These are phyloP conservation scores for Alternaria atra DNA, from an alignment of 2,329 filamentous ascomycete species.

Conservation along the genomic window DNA sequence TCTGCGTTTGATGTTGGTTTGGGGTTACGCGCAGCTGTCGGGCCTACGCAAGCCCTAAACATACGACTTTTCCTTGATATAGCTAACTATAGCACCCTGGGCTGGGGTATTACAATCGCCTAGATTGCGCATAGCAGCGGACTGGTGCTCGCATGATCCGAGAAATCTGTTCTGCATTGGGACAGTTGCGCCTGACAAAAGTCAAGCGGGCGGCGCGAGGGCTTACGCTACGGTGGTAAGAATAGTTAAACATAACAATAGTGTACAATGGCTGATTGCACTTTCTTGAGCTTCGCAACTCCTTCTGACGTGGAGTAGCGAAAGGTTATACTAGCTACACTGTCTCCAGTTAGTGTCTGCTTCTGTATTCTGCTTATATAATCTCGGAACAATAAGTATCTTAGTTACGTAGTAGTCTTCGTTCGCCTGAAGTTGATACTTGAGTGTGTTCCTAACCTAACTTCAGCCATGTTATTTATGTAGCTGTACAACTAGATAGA, in stretches of 20 bases:
- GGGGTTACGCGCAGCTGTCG: neutral
- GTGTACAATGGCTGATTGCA: no score
- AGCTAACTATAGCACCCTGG: constrained; percentile 1
- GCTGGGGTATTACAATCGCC: neutral
- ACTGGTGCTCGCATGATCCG: no score
- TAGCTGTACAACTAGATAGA: neutral
- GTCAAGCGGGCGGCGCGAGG: no score
- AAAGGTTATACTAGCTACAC: no score
- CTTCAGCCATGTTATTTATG: neutral
- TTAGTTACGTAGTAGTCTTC: neutral
- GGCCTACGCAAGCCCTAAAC: neutral
- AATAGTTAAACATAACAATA: no score
- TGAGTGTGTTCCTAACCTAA: neutral
- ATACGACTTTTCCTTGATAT: constrained; percentile 7
- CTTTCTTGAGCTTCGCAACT: no score
- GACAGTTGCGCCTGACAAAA: no score
- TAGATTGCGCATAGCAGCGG: neutral
- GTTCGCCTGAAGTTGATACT: neutral
- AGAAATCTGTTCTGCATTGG: no score
- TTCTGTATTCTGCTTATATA: no score
- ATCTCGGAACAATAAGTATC: neutral
- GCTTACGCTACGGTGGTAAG: no score
- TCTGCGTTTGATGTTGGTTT: neutral
- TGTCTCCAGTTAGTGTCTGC: no score
- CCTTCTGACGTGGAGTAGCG: no score